Base-by-base conservation (phyloP, 345 rosid genomes). In the Passiflora organensis region DNA sequence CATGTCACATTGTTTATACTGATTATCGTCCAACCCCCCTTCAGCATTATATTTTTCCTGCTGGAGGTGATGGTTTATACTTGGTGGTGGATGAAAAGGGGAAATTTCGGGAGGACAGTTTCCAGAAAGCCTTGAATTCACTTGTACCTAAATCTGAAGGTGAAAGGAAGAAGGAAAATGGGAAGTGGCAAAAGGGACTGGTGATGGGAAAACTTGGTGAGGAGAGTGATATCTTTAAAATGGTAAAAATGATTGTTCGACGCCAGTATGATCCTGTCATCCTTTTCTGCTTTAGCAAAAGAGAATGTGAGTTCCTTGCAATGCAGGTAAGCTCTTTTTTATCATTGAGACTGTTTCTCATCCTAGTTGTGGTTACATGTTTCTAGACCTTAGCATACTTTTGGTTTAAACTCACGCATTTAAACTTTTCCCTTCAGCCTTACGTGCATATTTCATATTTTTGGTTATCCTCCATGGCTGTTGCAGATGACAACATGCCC, bases 1-100 rank as follows among this genome's bases (percentile, higher is more conserved):
- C 99, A 13, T 93, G 99, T 67, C 95, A 89, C 75, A 93, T 93
- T 67, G 96, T 93, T 46, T 93, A 93, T 75, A 93, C 99, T 6
- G 99, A 93, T 73, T 93, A 93, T 79, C 86, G 97, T 43, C 99
- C 99, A 55, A 93, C 99, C 47, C 99, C 99, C 15, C 95, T 93
- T 69, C 95, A 86, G 72, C 99, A 93, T 69, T 93, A 93, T 65
- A 65, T 93, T 57, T 93, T 89, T 63, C 99, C 97, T 67, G 77
- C 97, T 13, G 97, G 99, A 56, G 89, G 95, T 46, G 89, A 74
- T 62, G 99, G 99, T 53, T 78, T 89, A 32, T 93, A 82, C 73
- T 68, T 93, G 73, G 96, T 85, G 53, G 99, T 93, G 57, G 96
- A 89, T 74, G 99, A 89, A 57, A 93, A 83, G 71, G 89, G 79